These are phyloP conservation scores for Hymenochaete sp. DNA, from an alignment of 1,284 basidiomycete species.

Conservation along the genomic window DNA sequence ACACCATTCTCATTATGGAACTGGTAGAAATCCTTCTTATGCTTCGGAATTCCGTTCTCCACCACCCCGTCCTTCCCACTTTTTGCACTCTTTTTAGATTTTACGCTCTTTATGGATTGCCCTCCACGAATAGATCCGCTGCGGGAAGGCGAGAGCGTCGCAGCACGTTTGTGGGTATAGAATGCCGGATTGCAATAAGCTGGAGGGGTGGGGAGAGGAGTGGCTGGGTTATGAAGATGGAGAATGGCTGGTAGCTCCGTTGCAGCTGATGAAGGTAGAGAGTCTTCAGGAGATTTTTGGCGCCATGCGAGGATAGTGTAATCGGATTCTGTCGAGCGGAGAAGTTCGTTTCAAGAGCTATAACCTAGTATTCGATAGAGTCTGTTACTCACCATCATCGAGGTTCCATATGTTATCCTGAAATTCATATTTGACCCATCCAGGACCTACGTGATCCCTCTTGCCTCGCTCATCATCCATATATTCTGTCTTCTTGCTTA, in stretches of 20 bases:
- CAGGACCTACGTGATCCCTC: slow-evolving; percentile 44
- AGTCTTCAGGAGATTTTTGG: slow-evolving; percentile 32
- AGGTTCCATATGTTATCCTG: slow-evolving; percentile 68
- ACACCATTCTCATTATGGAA: slow-evolving; percentile 92
- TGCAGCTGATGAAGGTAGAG: slow-evolving; percentile 22
- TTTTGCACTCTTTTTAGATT: slow-evolving; percentile 31
- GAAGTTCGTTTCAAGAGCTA: background rate
- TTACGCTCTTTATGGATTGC: slow-evolving; percentile 30
- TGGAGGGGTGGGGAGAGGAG: slow-evolving; percentile 48
- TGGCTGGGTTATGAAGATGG: slow-evolving; percentile 55
- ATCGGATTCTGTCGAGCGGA: slow-evolving; percentile 49
- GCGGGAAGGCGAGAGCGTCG: slow-evolving; percentile 23
- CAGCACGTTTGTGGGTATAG: slow-evolving; percentile 48
- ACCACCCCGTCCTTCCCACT: slow-evolving; percentile 22
- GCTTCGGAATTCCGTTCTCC: slow-evolving; percentile 41
- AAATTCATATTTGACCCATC: slow-evolving; percentile 77
- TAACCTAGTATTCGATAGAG: background rate
- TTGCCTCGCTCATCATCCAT: slow-evolving; percentile 33
- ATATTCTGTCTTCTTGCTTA: slow-evolving; percentile 51
- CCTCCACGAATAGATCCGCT: slow-evolving; percentile 23
- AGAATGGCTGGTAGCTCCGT: slow-evolving; percentile 34
- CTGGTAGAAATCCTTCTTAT: slow-evolving; percentile 72
- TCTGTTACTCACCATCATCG: slow-evolving; percentile 54
- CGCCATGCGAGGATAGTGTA: slow-evolving; percentile 74
- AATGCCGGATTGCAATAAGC: slow-evolving; percentile 62